Percentiles rank a stretch among this genome's conserved stretches.
These are phyloP conservation scores for Carex pumila DNA, from an alignment of 176 grass and related monocot genomes.

Conservation along the genomic window DNA sequence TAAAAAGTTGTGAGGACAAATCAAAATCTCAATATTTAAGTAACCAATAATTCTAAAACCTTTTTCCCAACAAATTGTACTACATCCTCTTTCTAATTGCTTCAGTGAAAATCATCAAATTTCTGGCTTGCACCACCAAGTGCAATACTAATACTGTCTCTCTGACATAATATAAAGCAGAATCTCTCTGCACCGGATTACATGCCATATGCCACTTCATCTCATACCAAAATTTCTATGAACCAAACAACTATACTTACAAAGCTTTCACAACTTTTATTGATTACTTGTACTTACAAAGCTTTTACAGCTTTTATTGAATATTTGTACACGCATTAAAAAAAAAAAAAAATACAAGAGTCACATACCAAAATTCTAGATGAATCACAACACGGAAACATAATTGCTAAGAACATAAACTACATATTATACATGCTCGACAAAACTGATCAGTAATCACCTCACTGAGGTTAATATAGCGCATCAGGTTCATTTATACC, in stretches of 20 bases:
- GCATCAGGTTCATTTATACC: constrained; percentile 65
- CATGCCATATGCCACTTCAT: neutral
- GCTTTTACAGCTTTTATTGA: neutral
- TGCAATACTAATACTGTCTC: neutral
- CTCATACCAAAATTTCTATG: neutral
- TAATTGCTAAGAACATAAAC: neutral
- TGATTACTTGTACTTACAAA: neutral
- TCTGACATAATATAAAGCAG: neutral
- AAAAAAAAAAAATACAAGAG: neutral
- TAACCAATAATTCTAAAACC: no score
- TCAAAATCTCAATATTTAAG: no score
- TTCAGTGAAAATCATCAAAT: no score
- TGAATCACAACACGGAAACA: neutral
- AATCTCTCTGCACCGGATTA: neutral
- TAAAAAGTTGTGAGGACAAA: no score
- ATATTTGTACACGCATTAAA: neutral
- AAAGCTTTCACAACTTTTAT: neutral
- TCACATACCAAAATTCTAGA: neutral
- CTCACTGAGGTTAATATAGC: constrained; percentile 5
- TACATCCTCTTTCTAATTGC: no score
- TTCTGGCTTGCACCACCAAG: no score
- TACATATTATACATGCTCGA: neutral
- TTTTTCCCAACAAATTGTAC: no score
- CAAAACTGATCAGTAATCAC: neutral
- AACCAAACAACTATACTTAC: neutral